phyloP scores from a whole-genome alignment of 208 protist species.

The Vickermania ingenoplastis region DNA sequence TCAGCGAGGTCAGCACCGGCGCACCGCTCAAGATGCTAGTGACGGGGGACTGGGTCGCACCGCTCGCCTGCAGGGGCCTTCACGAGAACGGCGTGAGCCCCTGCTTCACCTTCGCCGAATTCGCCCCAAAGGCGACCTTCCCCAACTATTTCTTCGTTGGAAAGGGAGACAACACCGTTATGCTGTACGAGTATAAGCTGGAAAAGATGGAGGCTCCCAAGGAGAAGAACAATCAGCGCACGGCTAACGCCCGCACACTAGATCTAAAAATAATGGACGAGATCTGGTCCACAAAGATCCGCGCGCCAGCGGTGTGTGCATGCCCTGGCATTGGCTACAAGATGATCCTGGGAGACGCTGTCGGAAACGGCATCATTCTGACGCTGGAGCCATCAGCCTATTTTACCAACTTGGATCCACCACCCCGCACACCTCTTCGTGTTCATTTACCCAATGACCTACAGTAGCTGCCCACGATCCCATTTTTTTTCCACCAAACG shows the following conservation, averaged over 20 bases:
- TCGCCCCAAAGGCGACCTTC: conserved; percentile 1
- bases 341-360: not conserved
- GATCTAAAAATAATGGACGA: not conserved
- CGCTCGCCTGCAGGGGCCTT: not conserved
- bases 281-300: not conserved
- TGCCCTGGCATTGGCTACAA: not conserved
- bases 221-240: not conserved
- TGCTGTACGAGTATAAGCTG: not conserved
- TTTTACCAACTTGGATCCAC: not conserved
- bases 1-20: conserved; percentile 1
- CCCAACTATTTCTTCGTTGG: not conserved
- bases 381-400: not conserved
- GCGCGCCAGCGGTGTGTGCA: not conserved
- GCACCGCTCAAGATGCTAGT: conserved; percentile 1
- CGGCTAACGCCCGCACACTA: not conserved
- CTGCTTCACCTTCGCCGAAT: not conserved
- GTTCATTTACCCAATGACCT: no score
- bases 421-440: not conserved
- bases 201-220: not conserved
- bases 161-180: not conserved
- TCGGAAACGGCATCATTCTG: not conserved
- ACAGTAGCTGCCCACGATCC: no score
- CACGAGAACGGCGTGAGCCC: not conserved
- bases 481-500: no score
- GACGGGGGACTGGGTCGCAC: not conserved